Evolutionary conservation across 805 yeast genomes (phyloP).

Genomic region (Phaffomyces antillensis): DNA sequence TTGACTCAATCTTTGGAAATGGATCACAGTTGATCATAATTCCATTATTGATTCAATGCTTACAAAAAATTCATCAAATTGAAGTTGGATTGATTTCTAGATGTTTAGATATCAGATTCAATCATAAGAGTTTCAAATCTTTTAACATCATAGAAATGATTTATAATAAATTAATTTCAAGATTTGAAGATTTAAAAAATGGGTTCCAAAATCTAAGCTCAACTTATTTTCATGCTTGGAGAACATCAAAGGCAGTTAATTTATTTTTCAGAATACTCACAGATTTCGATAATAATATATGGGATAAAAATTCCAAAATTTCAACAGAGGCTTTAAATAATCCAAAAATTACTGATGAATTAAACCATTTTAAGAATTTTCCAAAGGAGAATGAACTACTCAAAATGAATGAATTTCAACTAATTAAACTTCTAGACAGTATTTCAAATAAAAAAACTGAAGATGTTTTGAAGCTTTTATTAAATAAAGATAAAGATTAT

Average conservation of each 20-base stretch:
- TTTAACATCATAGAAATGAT: conserved; percentile 13
- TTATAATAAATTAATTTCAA: conserved; percentile 19
- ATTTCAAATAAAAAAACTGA: conserved; percentile 12
- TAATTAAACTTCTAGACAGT: conserved; percentile 14
- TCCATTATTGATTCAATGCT: conserved; percentile 13
- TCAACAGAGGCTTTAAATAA: conserved; percentile 14
- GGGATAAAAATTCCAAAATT: conserved; percentile 18
- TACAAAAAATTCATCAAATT: conserved; percentile 19
- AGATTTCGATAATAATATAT: conserved; percentile 23
- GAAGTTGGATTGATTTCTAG: conserved; percentile 20
- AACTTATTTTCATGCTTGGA: conserved; percentile 61
- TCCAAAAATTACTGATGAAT: conserved; percentile 4
- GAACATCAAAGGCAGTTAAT: conserved; percentile 44
- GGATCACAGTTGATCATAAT: conserved; percentile 19
- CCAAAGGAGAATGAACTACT: conserved; percentile 22
- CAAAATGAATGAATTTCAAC: conserved; percentile 15
- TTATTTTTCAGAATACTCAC: conserved; percentile 32
- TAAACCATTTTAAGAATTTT: conserved; percentile 17
- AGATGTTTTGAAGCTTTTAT: conserved; percentile 9
- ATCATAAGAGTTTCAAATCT: conserved; percentile 9
- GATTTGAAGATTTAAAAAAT: conserved; percentile 25
- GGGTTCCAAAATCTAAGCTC: conserved; percentile 39
- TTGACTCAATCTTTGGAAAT: conserved; percentile 19
- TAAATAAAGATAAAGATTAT: conserved; percentile 6
- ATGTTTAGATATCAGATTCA: conserved; percentile 22